A percentile compares a stretch with the other conserved stretches of the same genome.
These are phyloP conservation scores for Solanum hybrid DNA, from an alignment of 305 asterid species.

Conservation along the genomic window DNA sequence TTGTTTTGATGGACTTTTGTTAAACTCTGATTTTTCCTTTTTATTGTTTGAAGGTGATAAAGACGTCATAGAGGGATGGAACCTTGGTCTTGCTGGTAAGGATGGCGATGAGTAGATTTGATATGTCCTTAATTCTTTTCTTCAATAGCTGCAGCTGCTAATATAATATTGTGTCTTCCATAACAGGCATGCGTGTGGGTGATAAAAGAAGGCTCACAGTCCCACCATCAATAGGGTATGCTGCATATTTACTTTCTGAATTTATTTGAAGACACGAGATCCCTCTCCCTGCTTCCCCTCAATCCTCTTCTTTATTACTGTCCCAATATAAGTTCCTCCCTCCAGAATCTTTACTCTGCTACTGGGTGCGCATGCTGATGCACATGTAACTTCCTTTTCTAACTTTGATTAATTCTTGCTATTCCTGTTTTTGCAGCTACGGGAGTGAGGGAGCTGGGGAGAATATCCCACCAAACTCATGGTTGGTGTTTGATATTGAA, in stretches of 20 bases:
- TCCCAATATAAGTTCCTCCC: background rate
- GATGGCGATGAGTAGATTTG: background rate
- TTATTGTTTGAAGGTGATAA: constrained; percentile 36
- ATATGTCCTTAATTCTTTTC: background rate
- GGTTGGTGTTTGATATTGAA: constrained; percentile 69
- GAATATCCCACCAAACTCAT: constrained; percentile 68
- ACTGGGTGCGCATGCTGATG: background rate
- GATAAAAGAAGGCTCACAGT: constrained; percentile 66
- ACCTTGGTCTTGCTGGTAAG: constrained; percentile 64
- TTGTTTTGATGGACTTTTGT: background rate
- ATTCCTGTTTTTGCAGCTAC: constrained; percentile 36
- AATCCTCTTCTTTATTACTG: background rate
- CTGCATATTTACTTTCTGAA: background rate
- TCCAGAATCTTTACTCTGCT: background rate
- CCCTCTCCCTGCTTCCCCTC: background rate
- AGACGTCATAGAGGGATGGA: constrained; percentile 54
- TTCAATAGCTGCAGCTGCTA: background rate
- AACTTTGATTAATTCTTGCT: background rate
- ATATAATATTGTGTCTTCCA: constrained; percentile 3
- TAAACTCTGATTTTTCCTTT: constrained; percentile 2
- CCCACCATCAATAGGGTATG: constrained; percentile 82
- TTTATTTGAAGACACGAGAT: background rate
- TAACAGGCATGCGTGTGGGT: constrained; percentile 79
- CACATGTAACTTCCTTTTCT: background rate
- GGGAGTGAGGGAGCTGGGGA: constrained; percentile 37